phyloP scores from a whole-genome alignment of 2,329 filamentous ascomycete genomes.

The Dactylellina drechsleri region DNA sequence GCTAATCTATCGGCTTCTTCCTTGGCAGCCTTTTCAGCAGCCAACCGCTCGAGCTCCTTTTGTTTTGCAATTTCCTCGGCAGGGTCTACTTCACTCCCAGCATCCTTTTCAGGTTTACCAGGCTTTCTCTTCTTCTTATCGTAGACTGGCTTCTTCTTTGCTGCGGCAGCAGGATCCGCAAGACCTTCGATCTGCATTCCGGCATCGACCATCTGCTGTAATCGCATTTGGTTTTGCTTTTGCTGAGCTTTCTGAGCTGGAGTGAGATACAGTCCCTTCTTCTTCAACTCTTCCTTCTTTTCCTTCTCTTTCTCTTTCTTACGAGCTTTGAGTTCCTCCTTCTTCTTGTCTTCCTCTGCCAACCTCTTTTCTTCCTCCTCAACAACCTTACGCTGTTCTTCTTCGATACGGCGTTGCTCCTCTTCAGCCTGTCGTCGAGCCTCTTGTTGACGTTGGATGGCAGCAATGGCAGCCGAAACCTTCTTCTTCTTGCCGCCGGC shows the following conservation, averaged over 20 bases:
- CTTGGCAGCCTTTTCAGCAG: constrained; percentile 40
- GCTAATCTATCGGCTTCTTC: constrained; percentile 80
- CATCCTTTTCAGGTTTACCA: constrained; percentile 63
- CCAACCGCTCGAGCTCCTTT: constrained; percentile 70
- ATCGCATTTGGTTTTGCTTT: constrained; percentile 78
- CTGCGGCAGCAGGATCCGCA: constrained; percentile 59
- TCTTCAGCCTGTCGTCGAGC: constrained; percentile 74
- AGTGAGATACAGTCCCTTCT: constrained; percentile 85
- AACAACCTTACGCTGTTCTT: constrained; percentile 71
- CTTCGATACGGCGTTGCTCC: constrained; percentile 73
- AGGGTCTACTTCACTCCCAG: constrained; percentile 62
- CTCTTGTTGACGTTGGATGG: constrained; percentile 85
- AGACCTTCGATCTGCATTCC: constrained; percentile 76
- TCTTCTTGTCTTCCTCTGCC: constrained; percentile 69
- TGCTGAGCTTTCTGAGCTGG: constrained; percentile 87
- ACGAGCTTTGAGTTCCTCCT: constrained; percentile 76
- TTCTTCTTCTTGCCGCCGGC: constrained; percentile 88
- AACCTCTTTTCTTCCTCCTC: constrained; percentile 64
- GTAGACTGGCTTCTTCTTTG: constrained; percentile 80
- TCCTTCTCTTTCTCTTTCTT: constrained; percentile 91
- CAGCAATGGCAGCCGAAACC: constrained; percentile 76
- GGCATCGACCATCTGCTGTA: constrained; percentile 85
- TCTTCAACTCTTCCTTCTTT: constrained; percentile 85
- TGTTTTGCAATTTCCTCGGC: constrained; percentile 68
- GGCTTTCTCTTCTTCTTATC: constrained; percentile 80